A percentile compares a stretch with the other conserved stretches of the same genome.
These are phyloP conservation scores for Rosa lucieae DNA, from an alignment of 306 rosid species.

Conservation along the genomic window DNA sequence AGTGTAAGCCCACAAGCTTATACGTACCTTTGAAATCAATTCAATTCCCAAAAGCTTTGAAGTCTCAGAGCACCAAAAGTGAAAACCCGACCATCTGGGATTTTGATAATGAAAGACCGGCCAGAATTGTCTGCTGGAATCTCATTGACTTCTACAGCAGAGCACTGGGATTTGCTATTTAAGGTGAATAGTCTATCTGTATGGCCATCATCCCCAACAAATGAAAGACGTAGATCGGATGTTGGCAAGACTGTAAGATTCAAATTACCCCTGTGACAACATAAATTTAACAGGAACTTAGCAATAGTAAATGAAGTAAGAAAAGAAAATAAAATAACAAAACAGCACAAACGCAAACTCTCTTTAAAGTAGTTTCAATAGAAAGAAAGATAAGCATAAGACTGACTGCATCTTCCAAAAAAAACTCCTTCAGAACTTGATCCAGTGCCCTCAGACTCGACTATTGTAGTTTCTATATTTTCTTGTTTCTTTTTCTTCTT, in stretches of 20 bases:
- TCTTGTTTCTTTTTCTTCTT: neutral
- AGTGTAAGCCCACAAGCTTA: too few relatives aligned
- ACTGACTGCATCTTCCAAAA: neutral
- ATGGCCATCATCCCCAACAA: constrained; percentile 76
- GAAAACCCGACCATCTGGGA: constrained; percentile 43
- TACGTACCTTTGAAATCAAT: constrained; percentile 69
- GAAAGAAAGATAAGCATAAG: neutral
- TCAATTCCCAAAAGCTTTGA: constrained; percentile 88
- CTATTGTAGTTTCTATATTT: neutral
- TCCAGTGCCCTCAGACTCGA: neutral
- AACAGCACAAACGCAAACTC: neutral
- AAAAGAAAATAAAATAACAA: constrained; percentile 2
- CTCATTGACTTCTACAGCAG: constrained; percentile 57
- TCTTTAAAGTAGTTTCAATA: neutral
- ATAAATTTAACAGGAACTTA: constrained; percentile 19
- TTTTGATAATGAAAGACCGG: constrained; percentile 63
- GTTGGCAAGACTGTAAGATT: constrained; percentile 78
- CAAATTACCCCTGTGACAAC: constrained; percentile 76
- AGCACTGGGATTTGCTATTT: constrained; percentile 46
- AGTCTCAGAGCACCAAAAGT: constrained; percentile 94
- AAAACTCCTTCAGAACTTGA: neutral
- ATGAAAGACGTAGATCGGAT: constrained; percentile 84
- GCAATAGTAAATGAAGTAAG: constrained; percentile 23
- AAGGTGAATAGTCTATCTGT: constrained; percentile 60
- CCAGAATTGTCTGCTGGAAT: constrained; percentile 72